phyloP scores from a whole-genome alignment of 257 asterid genomes.

The Nicotiana knightiana region DNA sequence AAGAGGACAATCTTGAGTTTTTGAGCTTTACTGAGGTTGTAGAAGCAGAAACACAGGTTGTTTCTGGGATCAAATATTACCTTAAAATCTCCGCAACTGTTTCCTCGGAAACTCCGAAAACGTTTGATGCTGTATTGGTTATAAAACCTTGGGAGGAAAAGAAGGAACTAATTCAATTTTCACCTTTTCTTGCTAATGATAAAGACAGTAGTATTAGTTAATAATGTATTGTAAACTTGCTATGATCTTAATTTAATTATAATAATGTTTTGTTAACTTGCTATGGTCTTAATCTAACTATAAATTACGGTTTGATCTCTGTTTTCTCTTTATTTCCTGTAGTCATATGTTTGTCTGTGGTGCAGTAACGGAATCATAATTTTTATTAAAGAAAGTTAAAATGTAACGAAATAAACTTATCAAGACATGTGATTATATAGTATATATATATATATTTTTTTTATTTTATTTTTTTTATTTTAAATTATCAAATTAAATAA shows the following conservation, averaged over 20 bases:
- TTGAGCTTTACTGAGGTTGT: slow-evolving; percentile 41
- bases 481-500: too few species aligned
- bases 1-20: background rate
- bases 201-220: background rate
- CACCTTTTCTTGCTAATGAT: slow-evolving; percentile 20
- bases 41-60: slow-evolving; percentile 68
- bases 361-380: too few species aligned
- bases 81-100: slow-evolving; percentile 43
- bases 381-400: too few species aligned
- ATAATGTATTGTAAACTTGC: background rate
- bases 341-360: too few species aligned
- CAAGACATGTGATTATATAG: too few species aligned
- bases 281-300: background rate
- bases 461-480: too few species aligned
- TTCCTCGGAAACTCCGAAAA: slow-evolving; percentile 8
- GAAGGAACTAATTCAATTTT: slow-evolving; percentile 33
- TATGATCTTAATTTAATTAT: background rate
- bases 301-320: background rate
- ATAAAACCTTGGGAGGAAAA: slow-evolving; percentile 51
- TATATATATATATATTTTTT: too few species aligned
- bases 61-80: slow-evolving; percentile 62
- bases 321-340: background rate
- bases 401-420: too few species aligned
- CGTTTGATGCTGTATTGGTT: slow-evolving; percentile 46
- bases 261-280: background rate